Base-by-base conservation (phyloP, 176 grass and related monocot species). In the Puccinellia tenuiflora region DNA sequence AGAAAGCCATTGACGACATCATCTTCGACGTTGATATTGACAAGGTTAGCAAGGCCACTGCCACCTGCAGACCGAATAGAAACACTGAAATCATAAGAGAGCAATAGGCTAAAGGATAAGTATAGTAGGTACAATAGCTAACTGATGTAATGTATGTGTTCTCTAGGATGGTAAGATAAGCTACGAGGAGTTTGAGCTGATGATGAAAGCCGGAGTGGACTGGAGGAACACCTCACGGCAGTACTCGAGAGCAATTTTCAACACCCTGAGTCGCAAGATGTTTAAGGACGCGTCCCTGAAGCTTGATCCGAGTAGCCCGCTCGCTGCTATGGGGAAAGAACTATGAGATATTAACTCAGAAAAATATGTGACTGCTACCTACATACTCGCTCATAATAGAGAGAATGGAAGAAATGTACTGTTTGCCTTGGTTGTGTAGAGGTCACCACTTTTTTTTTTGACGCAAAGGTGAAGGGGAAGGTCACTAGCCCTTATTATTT, bases 201-300 rank as follows among this genome's bases (percentile, higher is more conserved):
- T 97, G 95, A 97, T 94, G 95, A 94, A 88, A 81, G 89, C 86
- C 22, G 95, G 95, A 75, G 83, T 90, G 74, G 92, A 94, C 85
- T 94, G 92, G 92, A 89, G 88, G 79, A 98, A 98, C 4, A 77
- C 84, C 12, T 94, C 95, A 18, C 88, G 92, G 7, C 92, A 86
- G 72, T 92, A 92, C 83, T 94, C 92, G 4, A 81, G 88, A 81
- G 88, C 84, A 5, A 31, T 89, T 37, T 92, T 84, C 70, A 92
- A 80, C 70, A 92, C 86, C 34, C 88, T 97, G 14, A 97, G 95
- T 69, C 85, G 84, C 65, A 94, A 86, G 81, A 68, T 98, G 80
- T 90, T 92, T 25, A 98, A 94, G 88, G 88, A 86, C 7, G 68
- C 65, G 48, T 86, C 88, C 18, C 17, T 83, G 13, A 90, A 86